Conservation (phyloP, 2,329 filamentous ascomycete species). For the Ceratocystis alfenasii region DNA sequence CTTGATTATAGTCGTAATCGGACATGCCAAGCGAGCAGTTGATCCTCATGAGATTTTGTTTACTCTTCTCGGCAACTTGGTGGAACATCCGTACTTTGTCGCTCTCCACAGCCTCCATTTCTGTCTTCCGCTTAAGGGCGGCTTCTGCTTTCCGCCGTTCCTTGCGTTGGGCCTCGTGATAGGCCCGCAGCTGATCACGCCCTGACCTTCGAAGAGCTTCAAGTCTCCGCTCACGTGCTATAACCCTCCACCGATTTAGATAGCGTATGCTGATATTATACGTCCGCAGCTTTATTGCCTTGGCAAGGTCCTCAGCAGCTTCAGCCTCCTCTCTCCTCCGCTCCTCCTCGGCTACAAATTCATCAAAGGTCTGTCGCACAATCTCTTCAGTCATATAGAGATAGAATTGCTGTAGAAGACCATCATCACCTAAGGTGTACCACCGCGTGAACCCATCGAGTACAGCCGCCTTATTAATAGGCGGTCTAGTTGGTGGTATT, state of each 20-base stretch:
- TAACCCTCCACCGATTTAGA: constrained; percentile 45
- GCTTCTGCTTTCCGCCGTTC: constrained; percentile 30
- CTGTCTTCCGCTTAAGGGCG: constrained; percentile 13
- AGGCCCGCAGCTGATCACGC: constrained; percentile 39
- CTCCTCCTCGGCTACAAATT: constrained; percentile 33
- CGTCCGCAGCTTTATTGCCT: constrained; percentile 38
- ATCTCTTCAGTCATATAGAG: constrained; percentile 36
- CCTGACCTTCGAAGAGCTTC: constrained; percentile 41
- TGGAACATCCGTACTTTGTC: constrained; percentile 19
- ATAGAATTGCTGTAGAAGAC: constrained; percentile 41
- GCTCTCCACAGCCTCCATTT: constrained; percentile 18
- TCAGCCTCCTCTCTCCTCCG: constrained; percentile 37
- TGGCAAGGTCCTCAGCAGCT: constrained; percentile 35
- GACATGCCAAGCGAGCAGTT: constrained; percentile 28
- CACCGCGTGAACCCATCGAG: constrained; percentile 42
- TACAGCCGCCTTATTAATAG: constrained; percentile 12
- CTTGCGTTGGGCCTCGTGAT: constrained; percentile 32
- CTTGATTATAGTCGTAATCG: constrained; percentile 14
- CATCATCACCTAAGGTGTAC: constrained; percentile 43
- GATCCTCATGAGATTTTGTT: constrained; percentile 30
- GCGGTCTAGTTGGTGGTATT: background rate
- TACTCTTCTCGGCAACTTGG: constrained; percentile 19
- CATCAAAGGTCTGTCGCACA: constrained; percentile 33
- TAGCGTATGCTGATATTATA: constrained; percentile 43
- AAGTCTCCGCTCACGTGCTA: constrained; percentile 37